A percentile compares a stretch with the other conserved stretches of the same genome.
Conservation (phyloP, 2,329 filamentous ascomycete species). For the Fusarium sacchari region DNA sequence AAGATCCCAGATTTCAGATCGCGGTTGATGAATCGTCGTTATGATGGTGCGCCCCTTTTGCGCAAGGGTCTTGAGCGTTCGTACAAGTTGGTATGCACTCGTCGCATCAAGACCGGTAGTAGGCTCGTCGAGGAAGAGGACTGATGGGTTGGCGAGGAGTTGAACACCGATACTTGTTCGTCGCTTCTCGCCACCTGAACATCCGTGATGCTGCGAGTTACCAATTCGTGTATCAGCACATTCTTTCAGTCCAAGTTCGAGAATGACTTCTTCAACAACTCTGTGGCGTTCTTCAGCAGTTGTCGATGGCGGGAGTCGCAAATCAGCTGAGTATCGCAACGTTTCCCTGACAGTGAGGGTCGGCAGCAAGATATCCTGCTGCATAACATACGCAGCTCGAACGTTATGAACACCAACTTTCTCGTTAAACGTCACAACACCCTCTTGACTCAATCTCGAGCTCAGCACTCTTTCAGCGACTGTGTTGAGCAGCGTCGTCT, state of each 20-base stretch:
- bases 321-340: conserved; percentile 75
- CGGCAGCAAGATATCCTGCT: conserved; percentile 78
- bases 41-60: conserved; percentile 76
- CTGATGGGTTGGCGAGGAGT: conserved; percentile 79
- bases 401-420: conserved; percentile 62
- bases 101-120: conserved; percentile 83
- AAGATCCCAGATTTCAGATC: conserved; percentile 82
- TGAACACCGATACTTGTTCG: conserved; percentile 82
- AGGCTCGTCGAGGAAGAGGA: conserved; percentile 82
- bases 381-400: conserved; percentile 76
- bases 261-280: conserved; percentile 80
- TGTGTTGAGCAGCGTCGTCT: conserved; percentile 76
- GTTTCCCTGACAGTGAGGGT: conserved; percentile 82
- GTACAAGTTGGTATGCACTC: conserved; percentile 77
- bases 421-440: conserved; percentile 71
- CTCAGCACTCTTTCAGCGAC: conserved; percentile 76
- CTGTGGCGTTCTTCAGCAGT: conserved; percentile 66
- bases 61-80: conserved; percentile 74
- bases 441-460: conserved; percentile 60
- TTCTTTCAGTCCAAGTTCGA: conserved; percentile 79
- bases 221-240: conserved; percentile 81
- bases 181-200: conserved; percentile 82
- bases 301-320: conserved; percentile 73
- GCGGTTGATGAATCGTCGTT: conserved; percentile 79
- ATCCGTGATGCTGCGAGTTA: conserved; percentile 75